A percentile compares a stretch with the other conserved stretches of the same genome.
Evolutionary conservation across 495 filamentous ascomycete species (phyloP).

Genomic region (Pyrenula aspistea): DNA sequence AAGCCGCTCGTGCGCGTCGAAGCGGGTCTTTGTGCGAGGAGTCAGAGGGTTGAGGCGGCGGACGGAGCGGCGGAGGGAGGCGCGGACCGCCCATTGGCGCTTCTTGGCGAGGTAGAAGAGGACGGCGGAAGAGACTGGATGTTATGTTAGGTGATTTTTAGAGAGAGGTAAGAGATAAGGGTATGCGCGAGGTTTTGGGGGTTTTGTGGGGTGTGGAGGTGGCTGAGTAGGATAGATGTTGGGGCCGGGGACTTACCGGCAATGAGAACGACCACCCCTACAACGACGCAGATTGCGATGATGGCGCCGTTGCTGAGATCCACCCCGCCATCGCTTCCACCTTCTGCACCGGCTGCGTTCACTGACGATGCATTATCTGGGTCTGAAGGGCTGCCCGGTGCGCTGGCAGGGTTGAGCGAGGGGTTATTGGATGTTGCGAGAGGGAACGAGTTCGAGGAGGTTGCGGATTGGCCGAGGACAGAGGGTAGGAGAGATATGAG

Average conservation of each 20-base stretch:
- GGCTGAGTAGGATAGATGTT: neutral
- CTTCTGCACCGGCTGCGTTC: neutral
- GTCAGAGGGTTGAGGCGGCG: constrained; percentile 19
- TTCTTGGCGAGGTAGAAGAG: constrained; percentile 41
- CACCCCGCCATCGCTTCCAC: neutral
- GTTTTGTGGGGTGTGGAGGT: neutral
- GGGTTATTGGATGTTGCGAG: constrained; percentile 1
- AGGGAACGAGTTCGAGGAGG: neutral
- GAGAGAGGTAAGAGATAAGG: no score
- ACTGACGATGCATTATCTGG: constrained; percentile 6
- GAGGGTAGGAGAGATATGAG: neutral
- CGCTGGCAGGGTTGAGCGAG: neutral
- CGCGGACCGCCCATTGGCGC: constrained; percentile 38
- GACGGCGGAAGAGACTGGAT: constrained; percentile 26
- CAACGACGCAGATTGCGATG: constrained; percentile 14
- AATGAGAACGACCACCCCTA: constrained; percentile 15
- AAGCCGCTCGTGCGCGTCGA: neutral
- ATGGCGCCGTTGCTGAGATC: constrained; percentile 10
- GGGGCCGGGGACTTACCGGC: constrained; percentile 8
- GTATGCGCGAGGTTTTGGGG: neutral
- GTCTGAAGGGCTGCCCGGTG: neutral
- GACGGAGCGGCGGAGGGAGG: constrained; percentile 28
- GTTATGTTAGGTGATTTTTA: no score
- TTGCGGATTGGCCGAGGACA: neutral
- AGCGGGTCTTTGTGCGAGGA: neutral